A percentile compares a stretch with the other conserved stretches of the same genome.
Conservation (phyloP, 768 basidiomycete genomes). For the Hygrophorus pudorinus region DNA sequence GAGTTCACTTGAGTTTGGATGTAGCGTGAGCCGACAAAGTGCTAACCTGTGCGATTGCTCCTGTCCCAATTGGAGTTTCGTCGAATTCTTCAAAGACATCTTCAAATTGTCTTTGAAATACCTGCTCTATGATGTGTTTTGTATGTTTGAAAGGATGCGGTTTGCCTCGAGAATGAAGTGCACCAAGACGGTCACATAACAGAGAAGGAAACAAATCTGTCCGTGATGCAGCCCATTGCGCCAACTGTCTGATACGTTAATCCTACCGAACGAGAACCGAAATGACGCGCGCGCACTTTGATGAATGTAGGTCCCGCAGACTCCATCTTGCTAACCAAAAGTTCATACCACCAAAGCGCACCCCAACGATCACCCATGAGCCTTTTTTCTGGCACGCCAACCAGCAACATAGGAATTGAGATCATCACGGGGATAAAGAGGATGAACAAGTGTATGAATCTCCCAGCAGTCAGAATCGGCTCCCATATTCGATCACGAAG, state of each 20-base stretch:
- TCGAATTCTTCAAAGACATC: conserved; percentile 91
- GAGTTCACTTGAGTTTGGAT: neutral
- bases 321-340: conserved; percentile 84
- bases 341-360: conserved; percentile 95
- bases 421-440: conserved; percentile 87
- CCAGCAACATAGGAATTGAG: conserved; percentile 72
- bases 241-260: conserved; percentile 45
- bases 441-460: conserved; percentile 75
- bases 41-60: conserved; percentile 88
- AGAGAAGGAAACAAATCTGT: conserved; percentile 85
- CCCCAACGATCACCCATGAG: conserved; percentile 80
- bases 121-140: conserved; percentile 66
- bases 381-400: conserved; percentile 43
- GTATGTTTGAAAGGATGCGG: conserved; percentile 79
- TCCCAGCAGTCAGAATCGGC: conserved; percentile 69
- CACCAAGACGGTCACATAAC: conserved; percentile 77
- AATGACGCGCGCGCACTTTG: conserved; percentile 46
- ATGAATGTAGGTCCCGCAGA: conserved; percentile 94
- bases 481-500: conserved; percentile 64
- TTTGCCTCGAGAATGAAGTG: conserved; percentile 80
- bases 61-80: conserved; percentile 83
- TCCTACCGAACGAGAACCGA: conserved; percentile 6
- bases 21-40: neutral
- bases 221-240: conserved; percentile 97
- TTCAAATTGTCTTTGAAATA: conserved; percentile 75